Conservation (phyloP, 179 eudicot genomes). For the Silene vulgaris region DNA sequence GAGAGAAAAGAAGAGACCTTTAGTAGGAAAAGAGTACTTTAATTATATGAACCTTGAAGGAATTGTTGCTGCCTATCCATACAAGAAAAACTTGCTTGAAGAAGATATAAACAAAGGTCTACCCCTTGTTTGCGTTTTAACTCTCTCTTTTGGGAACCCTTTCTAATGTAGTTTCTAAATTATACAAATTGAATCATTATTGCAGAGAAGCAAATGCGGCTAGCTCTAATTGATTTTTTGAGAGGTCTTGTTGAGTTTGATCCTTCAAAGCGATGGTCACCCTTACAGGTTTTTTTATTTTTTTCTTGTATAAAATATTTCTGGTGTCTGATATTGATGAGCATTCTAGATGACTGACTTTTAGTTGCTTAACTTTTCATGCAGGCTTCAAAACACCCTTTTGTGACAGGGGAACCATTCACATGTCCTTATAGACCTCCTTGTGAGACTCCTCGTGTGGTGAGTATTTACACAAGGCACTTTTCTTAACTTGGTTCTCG, state of each 20-base stretch:
- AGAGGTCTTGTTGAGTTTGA: conserved; percentile 97
- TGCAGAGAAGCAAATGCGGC: conserved; percentile 71
- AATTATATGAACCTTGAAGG: conserved; percentile 76
- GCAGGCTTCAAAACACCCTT: conserved; percentile 96
- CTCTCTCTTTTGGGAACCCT: not conserved
- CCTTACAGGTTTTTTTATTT: conserved; percentile 59
- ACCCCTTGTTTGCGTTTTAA: conserved; percentile 22
- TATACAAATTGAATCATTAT: conserved; percentile 1
- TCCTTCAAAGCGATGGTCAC: conserved; percentile 96
- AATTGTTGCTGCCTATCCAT: conserved; percentile 64
- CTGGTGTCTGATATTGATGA: not conserved
- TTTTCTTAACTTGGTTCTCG: conserved; percentile 7
- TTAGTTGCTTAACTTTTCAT: conserved; percentile 4
- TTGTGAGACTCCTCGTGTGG: conserved; percentile 81
- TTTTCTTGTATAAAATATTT: not conserved
- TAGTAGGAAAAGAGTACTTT: conserved; percentile 84
- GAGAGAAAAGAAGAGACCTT: conserved; percentile 86
- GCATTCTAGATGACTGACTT: conserved; percentile 15
- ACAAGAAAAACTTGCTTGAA: conserved; percentile 61
- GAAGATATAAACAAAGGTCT: conserved; percentile 72
- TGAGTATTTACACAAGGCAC: conserved; percentile 34
- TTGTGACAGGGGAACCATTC: conserved; percentile 96
- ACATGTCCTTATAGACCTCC: conserved; percentile 70
- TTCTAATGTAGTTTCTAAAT: not conserved
- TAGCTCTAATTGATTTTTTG: conserved; percentile 81